Base-by-base conservation (phyloP, 2,329 filamentous ascomycete genomes). In the Coniochaeta sp. region DNA sequence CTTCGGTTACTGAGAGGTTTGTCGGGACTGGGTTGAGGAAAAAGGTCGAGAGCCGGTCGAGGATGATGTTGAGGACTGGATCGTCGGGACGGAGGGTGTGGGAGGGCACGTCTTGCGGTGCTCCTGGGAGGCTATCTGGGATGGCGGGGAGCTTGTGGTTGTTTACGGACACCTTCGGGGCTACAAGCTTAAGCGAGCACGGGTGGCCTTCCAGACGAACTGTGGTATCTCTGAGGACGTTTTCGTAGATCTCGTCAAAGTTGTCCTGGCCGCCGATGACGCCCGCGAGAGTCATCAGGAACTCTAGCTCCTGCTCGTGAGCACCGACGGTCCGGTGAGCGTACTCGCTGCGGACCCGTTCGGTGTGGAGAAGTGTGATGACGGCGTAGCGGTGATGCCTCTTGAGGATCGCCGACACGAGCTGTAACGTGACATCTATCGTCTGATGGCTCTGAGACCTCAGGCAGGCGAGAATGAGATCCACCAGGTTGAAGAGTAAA, bases 21-120 rank as follows among this genome's bases (percentile, higher is more conserved):
- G 90, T 93, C 67, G 97, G 91, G 2, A 98, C 87, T 2, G 91
- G 88, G 67, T 99, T 99, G 6, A 90, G 82, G 67, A 97, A 91
- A 69, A 98, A 99, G 0, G 82, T 87, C 52, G 88, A 82, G 12
- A 99, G 74, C 8, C 93, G 80, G 50, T 89, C 87, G 11, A 89
- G 76, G 1, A 90, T 77, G 9, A 89, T 85, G 70, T 83, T 85
- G 55, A 87, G 79, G 38, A 87, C 81, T 50, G 81, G 86, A 65
- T 87, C 87, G 59, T 85, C 83, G 1, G 79, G 80, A 59, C 81
- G 81, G 19, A 90, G 77, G 6, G 85, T 86, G 67, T 89, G 86
- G 36, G 75, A 80, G 54, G 76, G 80, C 64, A 83, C 85, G 67
- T 81, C 87, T 62, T 81, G 76, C n/a, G 86, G 82, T 3, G 83